phyloP scores from a whole-genome alignment of 2,329 filamentous ascomycete genomes.

The Exophiala sp. region DNA sequence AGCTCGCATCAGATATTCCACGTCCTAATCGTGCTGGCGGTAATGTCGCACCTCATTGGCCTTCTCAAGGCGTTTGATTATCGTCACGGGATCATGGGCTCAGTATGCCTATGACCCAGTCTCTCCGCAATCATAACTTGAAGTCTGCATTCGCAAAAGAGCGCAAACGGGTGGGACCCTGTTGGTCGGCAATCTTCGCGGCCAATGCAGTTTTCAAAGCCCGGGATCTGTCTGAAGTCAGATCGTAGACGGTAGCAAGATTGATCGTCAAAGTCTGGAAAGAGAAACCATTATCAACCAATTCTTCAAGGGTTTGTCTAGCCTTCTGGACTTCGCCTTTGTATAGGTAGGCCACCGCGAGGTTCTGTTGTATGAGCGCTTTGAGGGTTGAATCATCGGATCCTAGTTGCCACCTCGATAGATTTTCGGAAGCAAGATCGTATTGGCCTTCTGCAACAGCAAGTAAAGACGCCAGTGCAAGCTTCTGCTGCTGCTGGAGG shows the following conservation, averaged over 20 bases:
- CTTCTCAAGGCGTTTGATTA: slow-evolving; percentile 81
- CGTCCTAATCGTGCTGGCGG: slow-evolving; percentile 76
- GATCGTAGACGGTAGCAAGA: slow-evolving; percentile 81
- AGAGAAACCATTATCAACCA: slow-evolving; percentile 57
- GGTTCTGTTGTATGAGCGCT: slow-evolving; percentile 72
- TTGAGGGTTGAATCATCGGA: slow-evolving; percentile 43
- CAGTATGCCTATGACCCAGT: slow-evolving; percentile 9
- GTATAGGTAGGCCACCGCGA: slow-evolving; percentile 79
- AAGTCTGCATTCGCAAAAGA: slow-evolving; percentile 69
- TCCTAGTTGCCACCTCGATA: slow-evolving; percentile 5
- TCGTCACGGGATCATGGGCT: slow-evolving; percentile 53
- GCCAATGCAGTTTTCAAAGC: slow-evolving; percentile 65
- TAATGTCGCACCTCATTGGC: slow-evolving; percentile 71
- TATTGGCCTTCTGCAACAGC: slow-evolving; percentile 75
- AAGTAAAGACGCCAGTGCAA: slow-evolving; percentile 59
- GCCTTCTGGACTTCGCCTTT: slow-evolving; percentile 69
- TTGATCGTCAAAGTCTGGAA: slow-evolving; percentile 86
- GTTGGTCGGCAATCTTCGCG: slow-evolving; percentile 59
- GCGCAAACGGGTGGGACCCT: slow-evolving; percentile 54
- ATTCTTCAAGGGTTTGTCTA: slow-evolving; percentile 57
- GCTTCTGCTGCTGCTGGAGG: slow-evolving; percentile 37
- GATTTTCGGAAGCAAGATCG: slow-evolving; percentile 47
- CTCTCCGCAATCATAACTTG: slow-evolving; percentile 54
- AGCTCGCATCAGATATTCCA: slow-evolving; percentile 97
- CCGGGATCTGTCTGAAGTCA: slow-evolving; percentile 72